phyloP scores from a whole-genome alignment of 352 stramenopile genomes.

The Pythium phragmiticola region DNA sequence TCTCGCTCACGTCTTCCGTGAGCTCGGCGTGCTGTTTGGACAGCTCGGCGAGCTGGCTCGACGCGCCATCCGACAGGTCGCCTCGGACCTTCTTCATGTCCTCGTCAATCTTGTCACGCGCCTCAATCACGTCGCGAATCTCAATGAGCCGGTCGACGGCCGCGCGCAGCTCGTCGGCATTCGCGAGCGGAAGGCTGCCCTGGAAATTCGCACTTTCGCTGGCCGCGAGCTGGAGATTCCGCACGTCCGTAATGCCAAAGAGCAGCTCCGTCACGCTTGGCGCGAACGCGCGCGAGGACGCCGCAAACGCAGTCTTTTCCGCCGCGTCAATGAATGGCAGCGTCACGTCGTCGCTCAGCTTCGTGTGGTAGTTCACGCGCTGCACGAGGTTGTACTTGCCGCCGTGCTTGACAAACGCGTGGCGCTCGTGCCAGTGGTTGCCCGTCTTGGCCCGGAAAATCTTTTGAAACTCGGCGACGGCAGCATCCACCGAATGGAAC shows the following conservation, averaged over 20 bases:
- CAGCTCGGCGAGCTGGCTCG: conserved; percentile 40
- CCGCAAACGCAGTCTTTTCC: conserved; percentile 31
- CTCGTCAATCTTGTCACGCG: conserved; percentile 47
- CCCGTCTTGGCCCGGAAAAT: conserved; percentile 79
- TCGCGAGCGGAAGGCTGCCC: conserved; percentile 55
- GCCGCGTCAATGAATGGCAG: conserved; percentile 46
- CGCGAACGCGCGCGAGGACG: conserved; percentile 37
- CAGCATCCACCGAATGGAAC: conserved; percentile 51
- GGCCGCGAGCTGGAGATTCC: conserved; percentile 63
- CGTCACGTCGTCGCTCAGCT: conserved; percentile 55
- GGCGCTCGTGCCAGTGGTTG: conserved; percentile 57
- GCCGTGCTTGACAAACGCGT: conserved; percentile 52
- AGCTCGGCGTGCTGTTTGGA: conserved; percentile 47
- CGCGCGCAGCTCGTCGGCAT: conserved; percentile 48
- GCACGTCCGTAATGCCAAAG: conserved; percentile 68
- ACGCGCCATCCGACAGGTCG: conserved; percentile 46
- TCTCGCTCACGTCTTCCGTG: conserved; percentile 68
- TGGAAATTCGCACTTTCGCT: conserved; percentile 49
- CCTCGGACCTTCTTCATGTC: conserved; percentile 48
- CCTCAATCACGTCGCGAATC: conserved; percentile 51
- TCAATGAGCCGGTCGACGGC: conserved; percentile 48
- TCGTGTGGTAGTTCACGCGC: conserved; percentile 53
- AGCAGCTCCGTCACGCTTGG: conserved; percentile 51
- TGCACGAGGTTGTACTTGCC: conserved; percentile 80
- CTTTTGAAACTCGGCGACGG: conserved; percentile 76